phyloP scores from a whole-genome alignment of 768 basidiomycete species.

The Hysterangium stoloniferum region DNA sequence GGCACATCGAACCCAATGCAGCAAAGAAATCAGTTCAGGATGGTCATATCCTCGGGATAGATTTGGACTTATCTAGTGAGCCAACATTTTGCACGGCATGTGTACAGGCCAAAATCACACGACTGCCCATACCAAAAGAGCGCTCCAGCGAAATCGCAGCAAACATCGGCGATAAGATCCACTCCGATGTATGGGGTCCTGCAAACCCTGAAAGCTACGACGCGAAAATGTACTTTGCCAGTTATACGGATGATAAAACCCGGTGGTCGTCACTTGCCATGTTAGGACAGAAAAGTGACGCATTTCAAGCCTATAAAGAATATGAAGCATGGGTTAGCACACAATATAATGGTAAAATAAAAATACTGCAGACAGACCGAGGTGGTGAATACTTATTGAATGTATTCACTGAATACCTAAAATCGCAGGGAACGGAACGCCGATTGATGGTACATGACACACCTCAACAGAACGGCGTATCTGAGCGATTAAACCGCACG shows the following conservation, averaged over 20 bases:
- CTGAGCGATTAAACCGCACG: too few species aligned
- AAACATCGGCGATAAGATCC: slow-evolving; percentile 29
- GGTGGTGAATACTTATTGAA: too few species aligned
- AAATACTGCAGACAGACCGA: too few species aligned
- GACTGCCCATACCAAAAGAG: slow-evolving; percentile 20
- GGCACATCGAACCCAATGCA: slow-evolving; percentile 19
- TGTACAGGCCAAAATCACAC: slow-evolving; percentile 23
- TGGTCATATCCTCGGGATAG: slow-evolving; percentile 21
- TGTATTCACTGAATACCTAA: too few species aligned
- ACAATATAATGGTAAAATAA: too few species aligned
- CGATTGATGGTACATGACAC: too few species aligned
- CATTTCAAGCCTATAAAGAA: slow-evolving; percentile 23
- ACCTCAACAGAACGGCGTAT: too few species aligned
- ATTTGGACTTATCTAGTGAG: slow-evolving; percentile 18
- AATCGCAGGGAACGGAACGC: too few species aligned
- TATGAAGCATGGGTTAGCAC: slow-evolving; percentile 30
- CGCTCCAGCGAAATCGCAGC: slow-evolving; percentile 19
- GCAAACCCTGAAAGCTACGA: slow-evolving; percentile 23
- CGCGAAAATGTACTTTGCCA: slow-evolving; percentile 17
- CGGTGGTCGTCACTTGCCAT: slow-evolving; percentile 20
- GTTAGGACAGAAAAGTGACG: slow-evolving; percentile 26
- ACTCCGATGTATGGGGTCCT: slow-evolving; percentile 41
- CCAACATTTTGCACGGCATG: slow-evolving; percentile 24
- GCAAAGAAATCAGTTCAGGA: neutral
- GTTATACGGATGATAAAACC: slow-evolving; percentile 25